Conservation (phyloP, 805 yeast genomes). For the Candida nonsorbophila region DNA sequence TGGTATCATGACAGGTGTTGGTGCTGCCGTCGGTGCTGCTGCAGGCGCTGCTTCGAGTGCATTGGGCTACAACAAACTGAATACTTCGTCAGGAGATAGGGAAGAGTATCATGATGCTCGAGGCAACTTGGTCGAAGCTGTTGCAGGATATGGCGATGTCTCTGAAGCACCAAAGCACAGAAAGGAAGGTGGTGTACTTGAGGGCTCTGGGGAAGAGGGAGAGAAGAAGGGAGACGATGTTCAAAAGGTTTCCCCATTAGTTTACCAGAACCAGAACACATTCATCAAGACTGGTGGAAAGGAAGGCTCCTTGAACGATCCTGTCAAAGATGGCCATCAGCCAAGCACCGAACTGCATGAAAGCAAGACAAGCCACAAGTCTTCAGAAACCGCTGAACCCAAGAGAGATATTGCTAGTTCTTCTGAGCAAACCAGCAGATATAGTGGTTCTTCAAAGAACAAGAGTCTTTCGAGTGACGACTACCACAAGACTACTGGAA, state of each 20-base stretch:
- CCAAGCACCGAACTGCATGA: too few species aligned
- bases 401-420: too few species aligned
- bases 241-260: too few species aligned
- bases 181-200: not conserved
- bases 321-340: too few species aligned
- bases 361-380: too few species aligned
- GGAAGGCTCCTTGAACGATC: too few species aligned
- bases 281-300: too few species aligned
- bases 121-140: slow-evolving; percentile 5
- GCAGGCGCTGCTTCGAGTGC: slow-evolving; percentile 2
- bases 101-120: not conserved
- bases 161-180: slow-evolving; percentile 3
- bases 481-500: slow-evolving; percentile 1
- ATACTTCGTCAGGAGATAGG: not conserved
- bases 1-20: slow-evolving; percentile 7
- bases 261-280: too few species aligned
- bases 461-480: not conserved
- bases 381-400: too few species aligned
- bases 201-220: not conserved
- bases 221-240: too few species aligned
- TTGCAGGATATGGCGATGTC: slow-evolving; percentile 3
- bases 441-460: not conserved
- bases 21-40: slow-evolving; percentile 7
- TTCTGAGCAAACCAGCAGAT: too few species aligned
- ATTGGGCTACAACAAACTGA: slow-evolving; percentile 3